Percentiles rank a stretch among this genome's conserved stretches.
Evolutionary conservation across 2,329 filamentous ascomycete species (phyloP).

Genomic region (Neocucurbitaria cava): DNA sequence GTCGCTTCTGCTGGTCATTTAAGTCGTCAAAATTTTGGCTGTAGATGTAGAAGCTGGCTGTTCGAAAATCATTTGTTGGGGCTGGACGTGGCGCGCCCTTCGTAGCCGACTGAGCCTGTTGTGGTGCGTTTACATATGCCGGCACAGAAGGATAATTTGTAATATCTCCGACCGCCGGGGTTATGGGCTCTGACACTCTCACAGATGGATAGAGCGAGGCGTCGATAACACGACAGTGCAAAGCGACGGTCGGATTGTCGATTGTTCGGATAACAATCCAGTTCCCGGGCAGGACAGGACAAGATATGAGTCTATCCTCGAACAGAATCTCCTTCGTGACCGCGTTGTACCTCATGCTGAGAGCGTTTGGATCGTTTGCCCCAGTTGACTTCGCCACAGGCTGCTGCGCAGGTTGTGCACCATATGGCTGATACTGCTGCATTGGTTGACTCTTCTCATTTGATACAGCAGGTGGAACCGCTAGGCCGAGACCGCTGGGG

Average conservation of each 20-base stretch:
- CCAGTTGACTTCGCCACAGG: not conserved
- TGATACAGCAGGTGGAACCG: constrained; percentile 52
- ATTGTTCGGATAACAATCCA: constrained; percentile 58
- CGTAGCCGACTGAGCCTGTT: not conserved
- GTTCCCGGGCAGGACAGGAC: constrained; percentile 55
- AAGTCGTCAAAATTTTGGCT: constrained; percentile 66
- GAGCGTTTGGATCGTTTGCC: not conserved
- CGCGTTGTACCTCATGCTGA: constrained; percentile 43
- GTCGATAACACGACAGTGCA: constrained; percentile 61
- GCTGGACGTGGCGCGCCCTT: not conserved
- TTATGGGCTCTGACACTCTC: constrained; percentile 32
- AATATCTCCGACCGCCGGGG: constrained; percentile 8
- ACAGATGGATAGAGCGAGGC: constrained; percentile 55
- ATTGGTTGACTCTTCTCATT: constrained; percentile 24
- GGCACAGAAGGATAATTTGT: not conserved
- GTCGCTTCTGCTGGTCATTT: constrained; percentile 52
- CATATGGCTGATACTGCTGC: constrained; percentile 5
- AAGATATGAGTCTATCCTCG: constrained; percentile 29
- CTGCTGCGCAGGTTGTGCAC: not conserved
- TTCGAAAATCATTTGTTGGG: constrained; percentile 32
- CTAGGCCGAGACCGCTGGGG: constrained; percentile 63
- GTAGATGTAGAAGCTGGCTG: constrained; percentile 55
- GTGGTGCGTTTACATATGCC: not conserved
- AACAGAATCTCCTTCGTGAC: constrained; percentile 54
- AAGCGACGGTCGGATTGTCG: constrained; percentile 16